phyloP scores from a whole-genome alignment of 2,329 filamentous ascomycete species.

The Pseudogymnoascus pannorum region DNA sequence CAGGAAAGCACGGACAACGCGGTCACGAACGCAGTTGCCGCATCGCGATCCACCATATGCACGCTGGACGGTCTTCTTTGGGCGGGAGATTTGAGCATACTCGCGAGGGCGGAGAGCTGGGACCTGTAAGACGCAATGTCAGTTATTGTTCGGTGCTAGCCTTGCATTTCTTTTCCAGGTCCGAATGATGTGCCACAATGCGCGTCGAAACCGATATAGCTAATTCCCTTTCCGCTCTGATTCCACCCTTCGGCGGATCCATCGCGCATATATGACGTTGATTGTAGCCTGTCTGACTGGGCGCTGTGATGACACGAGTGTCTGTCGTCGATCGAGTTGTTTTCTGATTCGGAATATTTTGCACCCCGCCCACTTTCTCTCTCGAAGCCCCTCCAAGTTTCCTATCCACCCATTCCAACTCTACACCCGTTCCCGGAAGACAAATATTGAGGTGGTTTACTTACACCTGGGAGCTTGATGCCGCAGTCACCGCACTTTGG shows the following conservation, averaged over 20 bases:
- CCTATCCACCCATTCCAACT: background rate
- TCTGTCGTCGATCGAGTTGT: background rate
- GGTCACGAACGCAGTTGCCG: conserved; percentile 97
- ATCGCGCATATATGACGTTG: background rate
- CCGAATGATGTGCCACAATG: background rate
- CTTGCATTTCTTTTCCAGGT: background rate
- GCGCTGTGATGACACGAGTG: background rate
- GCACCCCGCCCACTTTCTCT: background rate
- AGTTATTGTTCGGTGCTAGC: conserved; percentile 19
- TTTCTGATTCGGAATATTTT: background rate
- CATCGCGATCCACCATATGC: conserved; percentile 98
- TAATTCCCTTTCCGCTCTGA: background rate
- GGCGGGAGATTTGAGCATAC: conserved; percentile 94
- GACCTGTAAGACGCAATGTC: conserved; percentile 48
- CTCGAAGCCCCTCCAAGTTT: background rate
- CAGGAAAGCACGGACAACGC: conserved; percentile 95
- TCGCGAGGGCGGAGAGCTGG: conserved; percentile 97
- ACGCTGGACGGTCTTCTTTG: conserved; percentile 98
- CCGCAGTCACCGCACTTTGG: conserved; percentile 99
- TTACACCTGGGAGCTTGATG: conserved; percentile 94
- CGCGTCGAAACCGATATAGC: background rate
- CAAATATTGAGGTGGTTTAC: conserved; percentile 37
- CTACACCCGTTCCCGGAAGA: background rate
- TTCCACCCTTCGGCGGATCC: background rate
- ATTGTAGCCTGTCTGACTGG: background rate